Evolutionary conservation across 75 land plant species (phyloP), one percentile per base, ranked within the genome.

Genomic region (Pinus albicaulis): DNA sequence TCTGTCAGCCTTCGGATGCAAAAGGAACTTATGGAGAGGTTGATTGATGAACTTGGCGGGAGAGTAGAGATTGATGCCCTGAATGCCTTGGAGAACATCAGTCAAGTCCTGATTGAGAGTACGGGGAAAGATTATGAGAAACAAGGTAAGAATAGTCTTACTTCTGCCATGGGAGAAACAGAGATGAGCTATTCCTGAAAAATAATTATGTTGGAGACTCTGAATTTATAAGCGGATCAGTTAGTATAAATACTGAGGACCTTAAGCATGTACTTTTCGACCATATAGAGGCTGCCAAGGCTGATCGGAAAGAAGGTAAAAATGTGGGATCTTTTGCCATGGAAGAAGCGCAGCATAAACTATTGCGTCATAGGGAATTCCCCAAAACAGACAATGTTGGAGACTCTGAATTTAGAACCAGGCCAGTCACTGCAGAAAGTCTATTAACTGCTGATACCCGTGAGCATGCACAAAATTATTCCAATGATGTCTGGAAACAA

Each of bases 21-120:
- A 63, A 63, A 38, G 17, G 66, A 63, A 36, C 66, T 63, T 31
- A 63, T 63, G 66, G 66, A 63, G 66, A 63, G 36, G 34, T 3
- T 63, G 20, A 31, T 31, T 17, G 20, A 63, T 31, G 66, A 63
- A 63, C 34, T 63, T 31, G 66, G 66, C 5, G 66, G 66, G 38
- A 63, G 66, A 31, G 66, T 63, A 31, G 66, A 63, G 66, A 17
- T 63, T 63, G 66, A 63, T 63, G 66, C 38, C 34, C 34, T 63
- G 14, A 63, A 63, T 63, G 66, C 38, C 17, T 31, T 63, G 66
- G 66, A 31, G 68, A 64, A 41, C 17, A 64, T 64, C 41, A 64
- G 10, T 7, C 68, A 64, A 64, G 38, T 64, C 68, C 8, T 64
- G 20, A 64, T 64, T 23, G 68, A 64, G 38, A 64, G 68, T 28